Conservation (phyloP, 495 filamentous ascomycete species). For the Geoglossum glabrum region DNA sequence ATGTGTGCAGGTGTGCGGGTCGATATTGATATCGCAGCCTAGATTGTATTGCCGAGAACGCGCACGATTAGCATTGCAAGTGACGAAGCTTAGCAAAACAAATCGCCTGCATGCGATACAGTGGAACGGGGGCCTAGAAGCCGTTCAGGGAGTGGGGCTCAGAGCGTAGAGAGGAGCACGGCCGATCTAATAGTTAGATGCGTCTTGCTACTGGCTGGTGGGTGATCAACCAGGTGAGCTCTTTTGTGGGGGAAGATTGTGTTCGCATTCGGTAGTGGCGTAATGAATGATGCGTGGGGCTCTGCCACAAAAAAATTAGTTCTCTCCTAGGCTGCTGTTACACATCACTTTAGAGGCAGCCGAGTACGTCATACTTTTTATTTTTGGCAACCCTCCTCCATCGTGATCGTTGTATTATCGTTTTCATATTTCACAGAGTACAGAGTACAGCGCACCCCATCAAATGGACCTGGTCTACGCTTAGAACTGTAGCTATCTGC, state of each 20-base stretch:
- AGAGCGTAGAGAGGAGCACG: background rate
- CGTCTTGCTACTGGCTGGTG: background rate
- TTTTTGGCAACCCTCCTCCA: too few species aligned
- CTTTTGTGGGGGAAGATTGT: background rate
- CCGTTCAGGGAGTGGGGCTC: background rate
- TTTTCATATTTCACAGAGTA: too few species aligned
- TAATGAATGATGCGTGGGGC: conserved; percentile 14
- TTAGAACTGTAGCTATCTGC: too few species aligned
- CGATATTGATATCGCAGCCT: too few species aligned
- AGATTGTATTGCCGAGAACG: background rate
- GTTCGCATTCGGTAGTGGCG: background rate
- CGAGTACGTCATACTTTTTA: background rate
- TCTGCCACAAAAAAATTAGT: background rate
- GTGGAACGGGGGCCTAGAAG: background rate
- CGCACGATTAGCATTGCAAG: background rate
- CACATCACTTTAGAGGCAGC: background rate
- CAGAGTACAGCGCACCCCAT: too few species aligned
- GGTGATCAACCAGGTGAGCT: background rate
- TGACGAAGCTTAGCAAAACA: background rate
- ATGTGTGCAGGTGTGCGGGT: background rate
- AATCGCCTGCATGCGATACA: background rate
- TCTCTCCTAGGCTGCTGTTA: background rate
- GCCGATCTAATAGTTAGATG: background rate
- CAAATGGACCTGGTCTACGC: too few species aligned
- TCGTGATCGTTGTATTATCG: too few species aligned